phyloP scores from a whole-genome alignment of 192 early-diverging fungal genomes.

The Mortierella alpina region DNA sequence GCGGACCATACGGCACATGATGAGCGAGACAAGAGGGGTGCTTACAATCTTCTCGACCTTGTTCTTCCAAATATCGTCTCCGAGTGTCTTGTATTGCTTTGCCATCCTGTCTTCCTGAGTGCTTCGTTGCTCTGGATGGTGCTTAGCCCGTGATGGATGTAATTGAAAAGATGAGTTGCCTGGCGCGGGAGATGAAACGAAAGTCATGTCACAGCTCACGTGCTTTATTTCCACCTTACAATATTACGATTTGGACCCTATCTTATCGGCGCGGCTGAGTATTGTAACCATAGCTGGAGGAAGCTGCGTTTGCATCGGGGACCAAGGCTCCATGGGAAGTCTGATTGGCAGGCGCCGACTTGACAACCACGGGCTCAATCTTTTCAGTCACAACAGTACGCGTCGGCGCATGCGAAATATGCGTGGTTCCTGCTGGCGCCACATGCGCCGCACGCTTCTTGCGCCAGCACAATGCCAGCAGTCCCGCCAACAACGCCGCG shows the following conservation, averaged over 20 bases:
- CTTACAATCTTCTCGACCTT: slow-evolving; percentile 94
- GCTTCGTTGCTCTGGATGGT: not conserved
- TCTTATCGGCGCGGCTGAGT: slow-evolving; percentile 5
- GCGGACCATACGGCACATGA: not conserved
- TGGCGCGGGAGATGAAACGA: not conserved
- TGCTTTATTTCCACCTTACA: not conserved
- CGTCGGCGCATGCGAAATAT: not conserved
- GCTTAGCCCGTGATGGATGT: not conserved
- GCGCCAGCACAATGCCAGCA: slow-evolving; percentile 32
- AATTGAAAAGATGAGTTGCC: not conserved
- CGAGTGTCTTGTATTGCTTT: slow-evolving; percentile 82
- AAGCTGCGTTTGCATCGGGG: not conserved
- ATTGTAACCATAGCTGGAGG: slow-evolving; percentile 16
- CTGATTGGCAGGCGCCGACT: slow-evolving; percentile 5
- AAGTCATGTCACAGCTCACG: not conserved
- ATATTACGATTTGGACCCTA: too few species aligned
- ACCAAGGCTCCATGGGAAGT: slow-evolving; percentile 3
- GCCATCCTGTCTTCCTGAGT: slow-evolving; percentile 34
- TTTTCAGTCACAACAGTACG: slow-evolving; percentile 29
- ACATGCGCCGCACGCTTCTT: slow-evolving; percentile 9
- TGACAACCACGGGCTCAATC: slow-evolving; percentile 44
- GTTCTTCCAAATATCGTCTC: slow-evolving; percentile 97
- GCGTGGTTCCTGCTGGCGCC: not conserved
- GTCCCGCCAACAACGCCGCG: slow-evolving; percentile 1
- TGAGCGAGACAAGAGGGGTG: not conserved